Evolutionary conservation across 306 rosid species (phyloP), one percentile per base, ranked within the genome.

Genomic region (Acacia crassicarpa): DNA sequence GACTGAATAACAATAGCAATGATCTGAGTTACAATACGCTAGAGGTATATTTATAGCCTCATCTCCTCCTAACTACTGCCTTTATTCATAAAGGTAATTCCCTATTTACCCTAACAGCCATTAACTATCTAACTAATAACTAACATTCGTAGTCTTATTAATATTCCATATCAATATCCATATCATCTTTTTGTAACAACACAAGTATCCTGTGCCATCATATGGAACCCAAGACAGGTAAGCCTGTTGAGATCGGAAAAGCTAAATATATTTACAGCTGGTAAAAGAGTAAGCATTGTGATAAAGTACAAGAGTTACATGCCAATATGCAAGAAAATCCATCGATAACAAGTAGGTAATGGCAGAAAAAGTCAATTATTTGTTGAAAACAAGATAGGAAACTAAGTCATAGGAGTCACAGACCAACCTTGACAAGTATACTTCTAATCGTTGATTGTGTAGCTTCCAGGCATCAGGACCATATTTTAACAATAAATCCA

Each of bases 381-480:
- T 14, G 32, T 74, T 25, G n/a, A 40, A 56, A 67, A 38, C 35
- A 51, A 61, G 22, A 65, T 51, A 11, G 19, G 41, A 71, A 43
- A 67, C 48, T 63, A 48, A 72, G 6, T 72, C 54, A 65, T 62
- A 49, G 43, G 73, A 23, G 67, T 6, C 38, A 83, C 22, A 8
- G 43, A 88, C 88, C 25, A 88, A 95, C 99, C 99, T 95, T 23
- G 87, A 78, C 78, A 92, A 80, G 84, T 90, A 88, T 56, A 85
- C 91, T 83, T 93, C 93, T 88, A 93, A 88, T 74, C 90, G 89
- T 66, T 85, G 90, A 82, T 93, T 95, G 89, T 92, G 92, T 78
- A 78, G 90, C 89, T 89, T 93, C 98, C 98, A 95, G 23, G 92
- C 89, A 67, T 95, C 97, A 38, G 98, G 86, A 25, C 97, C 98